Base-by-base conservation (phyloP, 495 filamentous ascomycete genomes). In the Cetradonia linearis region DNA sequence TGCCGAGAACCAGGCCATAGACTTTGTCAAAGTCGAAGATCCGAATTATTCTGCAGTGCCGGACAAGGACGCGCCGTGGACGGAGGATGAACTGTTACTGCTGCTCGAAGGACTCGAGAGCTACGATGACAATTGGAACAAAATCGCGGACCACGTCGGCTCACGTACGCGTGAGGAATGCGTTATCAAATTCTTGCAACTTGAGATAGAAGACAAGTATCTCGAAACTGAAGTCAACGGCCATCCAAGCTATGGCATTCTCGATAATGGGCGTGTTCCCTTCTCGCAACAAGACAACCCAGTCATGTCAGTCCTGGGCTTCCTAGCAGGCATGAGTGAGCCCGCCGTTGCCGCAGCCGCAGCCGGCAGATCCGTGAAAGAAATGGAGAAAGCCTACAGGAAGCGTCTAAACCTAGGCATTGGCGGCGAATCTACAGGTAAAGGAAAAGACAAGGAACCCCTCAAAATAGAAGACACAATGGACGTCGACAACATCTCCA, bases 81-180 rank as follows among this genome's bases (percentile, higher is more conserved):
- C 86, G 38, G 91, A 97, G 66, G 83, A 86, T 16, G 93, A 98
- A 69, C 81, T 86, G 9, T 79, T 96, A 13, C 76, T 88, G 34
- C 77, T 98, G 14, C 78, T 98, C 4, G 93, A 98, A 71, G 93
- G 82, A 13, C 71, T 98, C 57, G 93, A 98, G 76, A 78, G 85
- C 64, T 91, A 86, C 65, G 91, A 96, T 63, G 94, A 98, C 34
- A 86, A 96, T 72, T 98, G 93, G 93, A 86, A 88, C 56, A 81
- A 86, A 64, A 90, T 98, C 60, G 82, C 93, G 1, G 89, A 89
- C 61, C 86, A 95, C 66, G 93, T 98, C 31, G 87, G 87, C 36
- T 91, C 88, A 3, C 82, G 91, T 48, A 95, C 89, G n/a, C 80
- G 88, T 40, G 93, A 98, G 73, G 89, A 98, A 74, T 98, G 93